Percentiles rank a stretch among this genome's conserved stretches.
Conservation (phyloP, 768 basidiomycete species). For the Lactarius akahatsu region DNA sequence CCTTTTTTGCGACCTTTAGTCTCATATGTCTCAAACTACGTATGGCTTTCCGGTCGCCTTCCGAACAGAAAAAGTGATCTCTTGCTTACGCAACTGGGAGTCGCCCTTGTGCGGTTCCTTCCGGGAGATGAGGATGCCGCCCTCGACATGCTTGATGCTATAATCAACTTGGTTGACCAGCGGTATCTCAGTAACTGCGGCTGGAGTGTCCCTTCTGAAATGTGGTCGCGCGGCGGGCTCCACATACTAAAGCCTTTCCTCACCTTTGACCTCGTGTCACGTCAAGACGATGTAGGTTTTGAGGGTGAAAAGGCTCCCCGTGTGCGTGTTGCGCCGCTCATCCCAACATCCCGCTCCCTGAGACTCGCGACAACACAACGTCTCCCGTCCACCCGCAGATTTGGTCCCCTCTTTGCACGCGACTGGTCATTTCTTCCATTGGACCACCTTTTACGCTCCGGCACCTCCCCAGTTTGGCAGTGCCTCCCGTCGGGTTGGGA, state of each 20-base stretch:
- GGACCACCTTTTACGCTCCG: conserved; percentile 79
- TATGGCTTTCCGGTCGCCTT: conserved; percentile 56
- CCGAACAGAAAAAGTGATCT: conserved; percentile 55
- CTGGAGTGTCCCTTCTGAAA: conserved; percentile 39
- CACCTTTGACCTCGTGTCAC: conserved; percentile 45
- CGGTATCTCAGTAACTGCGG: conserved; percentile 44
- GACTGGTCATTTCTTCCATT: conserved; percentile 74
- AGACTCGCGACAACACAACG: conserved; percentile 55
- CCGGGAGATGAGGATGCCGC: conserved; percentile 76
- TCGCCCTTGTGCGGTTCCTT: conserved; percentile 52
- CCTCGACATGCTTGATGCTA: conserved; percentile 42
- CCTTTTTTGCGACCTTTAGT: conserved; percentile 53
- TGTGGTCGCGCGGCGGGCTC: conserved; percentile 56
- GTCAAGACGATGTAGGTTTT: conserved; percentile 24
- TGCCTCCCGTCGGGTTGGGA: conserved; percentile 70
- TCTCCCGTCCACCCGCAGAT: conserved; percentile 33
- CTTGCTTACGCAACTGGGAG: conserved; percentile 67
- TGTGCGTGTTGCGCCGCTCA: conserved; percentile 50
- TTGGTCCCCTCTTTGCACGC: conserved; percentile 47
- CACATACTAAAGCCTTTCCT: conserved; percentile 61
- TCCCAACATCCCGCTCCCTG: conserved; percentile 55
- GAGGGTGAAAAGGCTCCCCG: conserved; percentile 15
- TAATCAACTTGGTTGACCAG: conserved; percentile 40
- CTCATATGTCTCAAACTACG: conserved; percentile 51
- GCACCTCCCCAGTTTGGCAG: conserved; percentile 67